Evolutionary conservation across 257 asterid genomes (phyloP).

Genomic region (Nicotiana attenuata): DNA sequence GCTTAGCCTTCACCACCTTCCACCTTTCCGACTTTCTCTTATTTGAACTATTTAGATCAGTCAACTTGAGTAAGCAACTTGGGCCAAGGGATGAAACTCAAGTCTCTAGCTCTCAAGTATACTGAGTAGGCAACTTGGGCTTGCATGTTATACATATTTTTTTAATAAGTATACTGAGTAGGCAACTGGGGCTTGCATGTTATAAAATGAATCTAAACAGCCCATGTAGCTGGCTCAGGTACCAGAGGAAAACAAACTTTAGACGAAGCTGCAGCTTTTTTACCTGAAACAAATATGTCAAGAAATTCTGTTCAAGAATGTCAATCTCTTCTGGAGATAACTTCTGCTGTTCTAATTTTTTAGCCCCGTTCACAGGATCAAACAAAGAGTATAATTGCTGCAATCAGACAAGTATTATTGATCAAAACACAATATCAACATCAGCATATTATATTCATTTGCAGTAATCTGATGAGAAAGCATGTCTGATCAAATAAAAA

Average conservation of each 20-base stretch:
- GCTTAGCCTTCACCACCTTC: background rate
- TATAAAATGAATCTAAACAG: background rate
- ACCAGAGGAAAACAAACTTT: background rate
- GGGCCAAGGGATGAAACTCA: background rate
- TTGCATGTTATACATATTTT: background rate
- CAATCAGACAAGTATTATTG: conserved; percentile 18
- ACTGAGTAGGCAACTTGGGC: background rate
- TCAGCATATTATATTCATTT: background rate
- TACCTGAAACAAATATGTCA: conserved; percentile 85
- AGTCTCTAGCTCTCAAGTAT: background rate
- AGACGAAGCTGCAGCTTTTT: background rate
- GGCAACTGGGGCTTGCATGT: background rate
- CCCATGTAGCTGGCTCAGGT: background rate
- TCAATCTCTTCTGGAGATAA: conserved; percentile 69
- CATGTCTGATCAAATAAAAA: conserved; percentile 2
- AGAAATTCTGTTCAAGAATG: conserved; percentile 82
- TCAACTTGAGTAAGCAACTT: background rate
- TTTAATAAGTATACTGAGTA: background rate
- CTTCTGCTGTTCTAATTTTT: conserved; percentile 87
- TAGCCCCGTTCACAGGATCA: conserved; percentile 83
- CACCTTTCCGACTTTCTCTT: background rate
- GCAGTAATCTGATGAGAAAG: background rate
- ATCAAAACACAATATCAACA: conserved; percentile 3
- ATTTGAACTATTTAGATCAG: background rate
- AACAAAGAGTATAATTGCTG: conserved; percentile 97